Evolutionary conservation across 2,329 filamentous ascomycete genomes (phyloP).

Genomic region (Ceratocystis ficicola): DNA sequence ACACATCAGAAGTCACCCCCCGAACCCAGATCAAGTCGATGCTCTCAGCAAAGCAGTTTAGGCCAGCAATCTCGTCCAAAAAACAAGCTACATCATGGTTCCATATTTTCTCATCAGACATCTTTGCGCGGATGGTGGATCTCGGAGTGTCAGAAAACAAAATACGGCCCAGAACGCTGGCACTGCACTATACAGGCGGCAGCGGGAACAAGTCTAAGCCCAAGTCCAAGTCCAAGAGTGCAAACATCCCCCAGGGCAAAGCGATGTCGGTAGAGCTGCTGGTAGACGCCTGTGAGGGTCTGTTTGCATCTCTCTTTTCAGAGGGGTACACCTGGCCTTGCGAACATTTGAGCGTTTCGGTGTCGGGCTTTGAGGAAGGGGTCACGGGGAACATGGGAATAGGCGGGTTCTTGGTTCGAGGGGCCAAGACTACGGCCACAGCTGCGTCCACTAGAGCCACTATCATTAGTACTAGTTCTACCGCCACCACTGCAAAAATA

Average conservation of each 20-base stretch:
- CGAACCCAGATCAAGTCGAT: slow-evolving; percentile 93
- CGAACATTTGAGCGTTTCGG: slow-evolving; percentile 74
- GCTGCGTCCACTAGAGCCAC: too few species aligned
- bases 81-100: slow-evolving; percentile 80
- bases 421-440: background rate
- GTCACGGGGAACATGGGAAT: slow-evolving; percentile 76
- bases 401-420: slow-evolving; percentile 69
- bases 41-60: slow-evolving; percentile 91
- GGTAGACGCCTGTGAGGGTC: slow-evolving; percentile 22
- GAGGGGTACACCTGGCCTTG: slow-evolving; percentile 77
- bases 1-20: slow-evolving; percentile 77
- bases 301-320: slow-evolving; percentile 60
- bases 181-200: slow-evolving; percentile 66
- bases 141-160: slow-evolving; percentile 82
- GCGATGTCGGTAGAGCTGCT: slow-evolving; percentile 51
- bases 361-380: slow-evolving; percentile 86
- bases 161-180: slow-evolving; percentile 73
- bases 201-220: slow-evolving; percentile 58
- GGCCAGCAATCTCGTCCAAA: slow-evolving; percentile 63
- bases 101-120: slow-evolving; percentile 81
- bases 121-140: slow-evolving; percentile 77
- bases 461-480: too few species aligned
- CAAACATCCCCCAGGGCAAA: slow-evolving; percentile 64
- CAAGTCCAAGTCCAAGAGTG: slow-evolving; percentile 52
- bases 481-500: too few species aligned